Evolutionary conservation across 768 basidiomycete genomes (phyloP).

Genomic region (Russula emetica): DNA sequence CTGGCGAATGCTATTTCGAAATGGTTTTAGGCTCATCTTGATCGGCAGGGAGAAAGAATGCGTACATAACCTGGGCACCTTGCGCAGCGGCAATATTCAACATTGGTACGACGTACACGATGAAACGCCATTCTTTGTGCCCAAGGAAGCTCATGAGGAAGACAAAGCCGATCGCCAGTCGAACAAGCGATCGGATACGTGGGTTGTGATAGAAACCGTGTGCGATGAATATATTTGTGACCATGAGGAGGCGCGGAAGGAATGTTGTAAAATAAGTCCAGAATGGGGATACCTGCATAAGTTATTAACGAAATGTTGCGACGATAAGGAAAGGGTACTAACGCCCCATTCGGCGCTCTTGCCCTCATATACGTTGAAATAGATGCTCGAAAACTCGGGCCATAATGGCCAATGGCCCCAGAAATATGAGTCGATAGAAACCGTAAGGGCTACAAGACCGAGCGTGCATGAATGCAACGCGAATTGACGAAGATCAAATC

Average conservation of each 20-base stretch:
- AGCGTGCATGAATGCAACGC: not conserved
- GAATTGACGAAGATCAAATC: not conserved
- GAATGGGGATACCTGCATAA: slow-evolving; percentile 59
- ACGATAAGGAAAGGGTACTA: slow-evolving; percentile 33
- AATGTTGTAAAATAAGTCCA: slow-evolving; percentile 59
- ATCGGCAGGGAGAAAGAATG: slow-evolving; percentile 8
- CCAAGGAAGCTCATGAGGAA: slow-evolving; percentile 66
- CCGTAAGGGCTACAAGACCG: slow-evolving; percentile 47
- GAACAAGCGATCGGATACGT: slow-evolving; percentile 47
- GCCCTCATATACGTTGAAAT: slow-evolving; percentile 84
- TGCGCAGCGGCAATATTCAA: slow-evolving; percentile 77
- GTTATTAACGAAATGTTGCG: slow-evolving; percentile 6
- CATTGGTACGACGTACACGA: slow-evolving; percentile 79
- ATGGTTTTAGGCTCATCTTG: not conserved
- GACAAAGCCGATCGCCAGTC: slow-evolving; percentile 53
- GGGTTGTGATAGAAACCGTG: slow-evolving; percentile 48
- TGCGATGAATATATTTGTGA: slow-evolving; percentile 55
- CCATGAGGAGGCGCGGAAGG: slow-evolving; percentile 76
- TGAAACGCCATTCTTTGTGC: slow-evolving; percentile 98
- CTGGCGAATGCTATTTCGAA: slow-evolving; percentile 39
- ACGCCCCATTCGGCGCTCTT: slow-evolving; percentile 94
- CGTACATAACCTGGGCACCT: slow-evolving; percentile 62
- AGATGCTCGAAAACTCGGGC: slow-evolving; percentile 78
- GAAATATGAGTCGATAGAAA: slow-evolving; percentile 77
- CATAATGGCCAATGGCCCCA: slow-evolving; percentile 72